These are phyloP conservation scores for Psilocybe mexicana DNA, from an alignment of 1,284 basidiomycete genomes.

Conservation along the genomic window DNA sequence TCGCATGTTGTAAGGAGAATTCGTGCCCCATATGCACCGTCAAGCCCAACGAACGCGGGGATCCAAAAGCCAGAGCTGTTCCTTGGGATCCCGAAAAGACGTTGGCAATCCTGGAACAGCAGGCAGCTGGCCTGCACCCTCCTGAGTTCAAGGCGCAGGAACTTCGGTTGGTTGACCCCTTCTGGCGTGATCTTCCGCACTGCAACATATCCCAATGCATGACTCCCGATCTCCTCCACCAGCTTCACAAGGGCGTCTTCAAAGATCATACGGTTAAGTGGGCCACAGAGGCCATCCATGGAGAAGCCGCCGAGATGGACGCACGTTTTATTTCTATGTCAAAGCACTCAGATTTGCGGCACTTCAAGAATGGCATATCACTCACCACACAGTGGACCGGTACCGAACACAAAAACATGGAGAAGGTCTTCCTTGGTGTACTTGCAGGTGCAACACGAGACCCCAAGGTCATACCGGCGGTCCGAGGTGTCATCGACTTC, in stretches of 20 bases:
- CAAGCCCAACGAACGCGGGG: conserved; percentile 17
- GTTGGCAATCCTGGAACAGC: conserved; percentile 2
- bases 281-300: background rate
- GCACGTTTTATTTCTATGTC: conserved; percentile 8
- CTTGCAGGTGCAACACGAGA: conserved; percentile 19
- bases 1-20: conserved; percentile 33
- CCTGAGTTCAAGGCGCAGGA: conserved; percentile 29
- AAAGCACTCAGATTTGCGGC: conserved; percentile 2
- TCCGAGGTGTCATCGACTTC: conserved; percentile 28
- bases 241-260: conserved; percentile 40
- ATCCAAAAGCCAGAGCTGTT: background rate
- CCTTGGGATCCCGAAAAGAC: conserved; percentile 18
- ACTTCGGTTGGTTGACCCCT: conserved; percentile 28
- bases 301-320: conserved; percentile 27
- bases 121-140: conserved; percentile 8
- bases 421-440: conserved; percentile 23
- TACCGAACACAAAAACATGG: conserved; percentile 25
- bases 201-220: conserved; percentile 30
- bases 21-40: conserved; percentile 31
- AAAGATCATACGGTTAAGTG: conserved; percentile 34
- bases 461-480: conserved; percentile 14
- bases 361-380: conserved; percentile 25
- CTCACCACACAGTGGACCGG: conserved; percentile 26
- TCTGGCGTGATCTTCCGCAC: conserved; percentile 35
- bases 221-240: conserved; percentile 34